These are phyloP conservation scores for Miscanthus lutarioriparius DNA, from an alignment of 176 grass and related monocot species.

Conservation along the genomic window DNA sequence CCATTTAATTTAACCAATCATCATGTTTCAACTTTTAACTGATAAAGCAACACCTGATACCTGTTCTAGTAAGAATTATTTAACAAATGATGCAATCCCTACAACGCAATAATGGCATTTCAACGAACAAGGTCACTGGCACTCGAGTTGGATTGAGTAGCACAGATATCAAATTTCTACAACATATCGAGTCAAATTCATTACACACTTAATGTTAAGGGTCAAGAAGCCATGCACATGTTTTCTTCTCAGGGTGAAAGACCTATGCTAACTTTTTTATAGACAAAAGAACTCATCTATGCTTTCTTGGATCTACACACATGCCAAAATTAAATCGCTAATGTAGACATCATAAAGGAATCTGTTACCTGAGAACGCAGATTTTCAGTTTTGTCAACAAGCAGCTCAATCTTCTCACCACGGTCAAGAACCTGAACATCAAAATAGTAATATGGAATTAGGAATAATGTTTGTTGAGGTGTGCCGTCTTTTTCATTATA, in stretches of 20 bases:
- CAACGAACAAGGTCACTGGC: background rate
- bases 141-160: background rate
- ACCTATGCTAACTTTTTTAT: background rate
- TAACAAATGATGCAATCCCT: background rate
- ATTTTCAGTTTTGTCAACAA: slow-evolving; percentile 94
- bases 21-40: background rate
- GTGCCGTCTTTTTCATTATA: background rate
- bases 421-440: slow-evolving; percentile 78
- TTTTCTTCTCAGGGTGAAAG: background rate
- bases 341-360: background rate
- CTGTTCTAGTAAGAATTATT: background rate
- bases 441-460: slow-evolving; percentile 15
- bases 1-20: background rate
- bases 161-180: background rate
- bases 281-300: too few species aligned
- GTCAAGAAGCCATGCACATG: background rate
- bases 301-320: background rate
- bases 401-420: slow-evolving; percentile 89
- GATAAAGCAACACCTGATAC: background rate
- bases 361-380: slow-evolving; percentile 72
- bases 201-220: background rate
- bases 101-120: background rate
- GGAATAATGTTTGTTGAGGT: background rate
- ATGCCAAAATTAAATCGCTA: background rate
- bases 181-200: background rate